Base-by-base conservation (phyloP, 2,329 filamentous ascomycete genomes). In the Monosporascus ibericus region DNA sequence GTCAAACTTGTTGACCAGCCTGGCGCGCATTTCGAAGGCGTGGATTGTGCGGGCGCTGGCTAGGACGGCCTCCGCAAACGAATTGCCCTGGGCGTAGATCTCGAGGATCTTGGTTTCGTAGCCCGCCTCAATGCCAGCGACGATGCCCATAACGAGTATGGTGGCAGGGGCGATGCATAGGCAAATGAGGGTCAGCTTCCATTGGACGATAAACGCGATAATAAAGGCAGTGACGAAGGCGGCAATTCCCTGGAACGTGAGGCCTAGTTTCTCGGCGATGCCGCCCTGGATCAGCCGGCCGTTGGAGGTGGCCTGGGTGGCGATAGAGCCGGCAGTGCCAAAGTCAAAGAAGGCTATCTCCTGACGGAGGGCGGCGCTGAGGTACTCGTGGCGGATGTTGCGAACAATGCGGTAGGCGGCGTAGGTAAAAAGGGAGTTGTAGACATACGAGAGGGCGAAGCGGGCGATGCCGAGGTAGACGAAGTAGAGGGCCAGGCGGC, bases 181-280 rank as follows among this genome's bases (percentile, higher is more conserved):
- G 36, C 37, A 44, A 46, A 76, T 74, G 1, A 76, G 62, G 0
- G 74, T 74, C 9, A 75, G 66, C 61, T 74, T 72, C 71, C 72
- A 76, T 37, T 74, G 67, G 4, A 67, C 68, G 17, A 66, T 50
- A 54, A 75, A 68, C 38, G 72, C 68, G 47, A 72, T 66, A 53
- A 70, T 60, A 51, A 73, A 70, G 5, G 70, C 65, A 20, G 72
- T 60, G 9, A 70, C 51, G 57, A 75, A 69, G n/a, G 71, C 66
- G 1, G 72, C 62, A 4, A 70, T 48, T 9, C 65, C 70, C 40
- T 75, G 72, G 24, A 74, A 65, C 6, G 68, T 67, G 17, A 74
- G 58, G 6, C 67, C 68, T 5, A 75, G 61, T 51, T 73, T 72
- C 53, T 72, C 70, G 1, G 70, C 53, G 22, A 72, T 73, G 30